Evolutionary conservation across 352 stramenopile species (phyloP).

Genomic region (Phytopythium litorale): DNA sequence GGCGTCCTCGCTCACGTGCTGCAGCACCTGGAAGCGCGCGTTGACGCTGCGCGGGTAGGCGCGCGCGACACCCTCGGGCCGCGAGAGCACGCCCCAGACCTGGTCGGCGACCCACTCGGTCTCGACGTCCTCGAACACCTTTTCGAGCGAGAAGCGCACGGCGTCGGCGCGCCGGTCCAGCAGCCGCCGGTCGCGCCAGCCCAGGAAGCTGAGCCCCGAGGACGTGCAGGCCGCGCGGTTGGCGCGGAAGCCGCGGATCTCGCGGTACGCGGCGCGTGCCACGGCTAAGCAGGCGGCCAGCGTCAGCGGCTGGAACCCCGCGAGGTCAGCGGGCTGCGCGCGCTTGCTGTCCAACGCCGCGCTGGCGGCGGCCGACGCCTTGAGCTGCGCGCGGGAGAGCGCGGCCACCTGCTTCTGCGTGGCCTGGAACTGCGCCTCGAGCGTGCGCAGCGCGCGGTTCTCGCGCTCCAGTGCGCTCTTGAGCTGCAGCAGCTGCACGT

Average conservation of each 20-base stretch:
- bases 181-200: conserved; percentile 59
- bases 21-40: conserved; percentile 58
- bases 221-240: conserved; percentile 38
- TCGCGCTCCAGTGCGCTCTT: conserved; percentile 45
- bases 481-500: conserved; percentile 49
- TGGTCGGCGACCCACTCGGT: conserved; percentile 33
- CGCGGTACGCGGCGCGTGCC: conserved; percentile 32
- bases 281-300: conserved; percentile 42
- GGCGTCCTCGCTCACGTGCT: conserved; percentile 50
- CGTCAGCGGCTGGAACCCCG: conserved; percentile 29
- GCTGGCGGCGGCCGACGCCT: conserved; percentile 19
- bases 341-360: conserved; percentile 34
- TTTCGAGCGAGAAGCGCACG: conserved; percentile 67
- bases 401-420: conserved; percentile 50
- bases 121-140: conserved; percentile 36
- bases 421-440: conserved; percentile 33
- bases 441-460: conserved; percentile 45
- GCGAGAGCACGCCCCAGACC: conserved; percentile 51
- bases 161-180: conserved; percentile 38
- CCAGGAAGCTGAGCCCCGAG: conserved; percentile 54
- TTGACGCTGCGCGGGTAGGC: conserved; percentile 50
- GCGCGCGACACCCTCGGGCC: conserved; percentile 36
- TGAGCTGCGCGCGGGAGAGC: conserved; percentile 33
- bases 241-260: conserved; percentile 51
- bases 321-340: conserved; percentile 32